Base-by-base conservation (phyloP, 2,329 filamentous ascomycete species). In the Allantophomopsis lycopodina region DNA sequence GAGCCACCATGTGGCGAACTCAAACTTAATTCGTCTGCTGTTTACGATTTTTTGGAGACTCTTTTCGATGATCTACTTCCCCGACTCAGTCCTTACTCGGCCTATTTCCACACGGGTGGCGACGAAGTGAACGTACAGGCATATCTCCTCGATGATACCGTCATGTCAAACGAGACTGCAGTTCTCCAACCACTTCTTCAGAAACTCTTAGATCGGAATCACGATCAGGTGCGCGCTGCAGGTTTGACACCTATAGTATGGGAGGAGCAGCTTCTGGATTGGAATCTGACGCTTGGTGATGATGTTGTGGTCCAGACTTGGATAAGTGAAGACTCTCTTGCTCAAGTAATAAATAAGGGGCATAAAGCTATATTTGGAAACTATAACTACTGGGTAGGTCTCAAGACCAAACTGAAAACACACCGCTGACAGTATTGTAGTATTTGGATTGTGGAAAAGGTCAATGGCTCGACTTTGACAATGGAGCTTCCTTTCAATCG, bases 371-470 rank as follows among this genome's bases (percentile, higher is more conserved):
- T 91, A 39, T 76, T 73, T 48, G 85, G 82, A 47, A 78, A 83
- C 60, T 87, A 83, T 59, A 76, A 84, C 48, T 83, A 70, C 56
- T 89, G 81, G 78, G 78, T 82, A 60, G 60, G 72, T 8, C 5
- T 34, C 31, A 40, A 31, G 1, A 30, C 18, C 15, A 11, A 33
- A 33, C 21, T 34, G 35, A 15, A 44, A 32, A 32, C 15, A 15
- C 36, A 35, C 28, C 44, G 53, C 48, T 47, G 44, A 46, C 41
- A 39, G 14, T 34, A 18, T 28, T 7, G 38, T 39, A 83, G 78
- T 88, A 88, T 53, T 77, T 91, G 39, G 84, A 91, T 61, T 93
- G 85, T 54, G 84, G 85, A 21, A 71, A 80, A 46, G 85, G 85
- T 32, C 72, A 83, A 50, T 91, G 82, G 79, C 65, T 89, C 46